A percentile compares a stretch with the other conserved stretches of the same genome.
These are phyloP conservation scores for Dioszegia crocea DNA, from an alignment of 768 basidiomycete species.

Conservation along the genomic window DNA sequence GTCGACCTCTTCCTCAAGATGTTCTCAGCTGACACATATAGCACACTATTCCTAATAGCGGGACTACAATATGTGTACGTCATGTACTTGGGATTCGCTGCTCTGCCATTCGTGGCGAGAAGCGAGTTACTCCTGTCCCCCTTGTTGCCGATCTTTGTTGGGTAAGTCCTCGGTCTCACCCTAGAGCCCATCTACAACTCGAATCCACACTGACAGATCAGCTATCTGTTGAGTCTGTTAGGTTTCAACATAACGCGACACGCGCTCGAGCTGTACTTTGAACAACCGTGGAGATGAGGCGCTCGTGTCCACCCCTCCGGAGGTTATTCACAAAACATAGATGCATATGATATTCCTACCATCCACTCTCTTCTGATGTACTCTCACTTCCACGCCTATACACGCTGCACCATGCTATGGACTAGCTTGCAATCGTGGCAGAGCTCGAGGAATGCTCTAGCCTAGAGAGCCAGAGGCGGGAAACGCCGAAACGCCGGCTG, in stretches of 20 bases:
- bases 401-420: too few relatives aligned
- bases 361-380: too few relatives aligned
- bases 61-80: conserved; percentile 85
- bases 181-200: background rate
- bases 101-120: conserved; percentile 89
- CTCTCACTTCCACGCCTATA: too few relatives aligned
- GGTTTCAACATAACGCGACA: conserved; percentile 86
- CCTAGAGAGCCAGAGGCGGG: background rate
- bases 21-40: conserved; percentile 1
- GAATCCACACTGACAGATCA: conserved; percentile 1
- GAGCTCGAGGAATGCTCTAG: too few relatives aligned
- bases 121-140: conserved; percentile 88
- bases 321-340: background rate
- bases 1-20: background rate
- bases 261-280: conserved; percentile 77
- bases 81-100: conserved; percentile 69
- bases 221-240: conserved; percentile 55
- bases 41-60: conserved; percentile 80
- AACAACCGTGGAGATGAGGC: conserved; percentile 43
- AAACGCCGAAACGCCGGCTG: conserved; percentile 8
- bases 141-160: conserved; percentile 75
- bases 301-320: too few relatives aligned
- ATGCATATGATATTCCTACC: too few relatives aligned
- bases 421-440: too few relatives aligned
- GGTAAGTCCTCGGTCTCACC: conserved; percentile 58